Base-by-base conservation (phyloP, 2,329 filamentous ascomycete genomes). In the Penicillium decumbens region DNA sequence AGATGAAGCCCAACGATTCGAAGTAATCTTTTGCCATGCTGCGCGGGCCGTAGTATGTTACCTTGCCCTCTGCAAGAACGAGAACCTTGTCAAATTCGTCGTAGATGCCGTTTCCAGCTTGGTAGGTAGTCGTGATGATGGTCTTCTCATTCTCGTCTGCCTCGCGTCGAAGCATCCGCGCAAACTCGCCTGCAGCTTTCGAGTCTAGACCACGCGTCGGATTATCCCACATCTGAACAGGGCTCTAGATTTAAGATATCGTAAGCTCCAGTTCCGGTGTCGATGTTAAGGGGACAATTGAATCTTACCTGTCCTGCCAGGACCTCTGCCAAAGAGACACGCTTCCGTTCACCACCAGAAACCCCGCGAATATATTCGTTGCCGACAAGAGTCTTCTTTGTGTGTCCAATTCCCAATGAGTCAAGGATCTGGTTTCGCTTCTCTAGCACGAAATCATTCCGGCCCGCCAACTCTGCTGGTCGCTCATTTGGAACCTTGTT, bases 11-110 rank as follows among this genome's bases (percentile, higher is more conserved):
- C 9, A 84, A 65, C 0, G 73, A 67, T 60, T 86, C 82, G 70
- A 87, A 83, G 59, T 84, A 88, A 0, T 76, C 74, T 3, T 74
- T 70, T 0, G 84, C 84, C 42, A 81, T 71, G 3, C 72, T 66
- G 38, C 74, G 70, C 0, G 81, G 77, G 0, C 84, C 84, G 53
- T 83, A 87, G 68, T 79, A 88, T 24, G 83, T 77, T 49, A 86
- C 69, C 50, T 79, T 77, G 27, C 84, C 84, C 38, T 81, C 77
- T 15, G 86, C 82, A 1, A 87, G 73, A 1, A 87, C 77, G 0
- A 87, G 72, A 0, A 86, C 80, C 61, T 87, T 87, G 65, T 87
- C 83, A 59, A 87, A 87, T 1, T 82, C 73, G 29, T 84, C 72
- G 61, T 84, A 86, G 51, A 87, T 85, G 5, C 77, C 80, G 45